phyloP scores from a whole-genome alignment of 192 early-diverging fungal species.

The Coemansia sp. region DNA sequence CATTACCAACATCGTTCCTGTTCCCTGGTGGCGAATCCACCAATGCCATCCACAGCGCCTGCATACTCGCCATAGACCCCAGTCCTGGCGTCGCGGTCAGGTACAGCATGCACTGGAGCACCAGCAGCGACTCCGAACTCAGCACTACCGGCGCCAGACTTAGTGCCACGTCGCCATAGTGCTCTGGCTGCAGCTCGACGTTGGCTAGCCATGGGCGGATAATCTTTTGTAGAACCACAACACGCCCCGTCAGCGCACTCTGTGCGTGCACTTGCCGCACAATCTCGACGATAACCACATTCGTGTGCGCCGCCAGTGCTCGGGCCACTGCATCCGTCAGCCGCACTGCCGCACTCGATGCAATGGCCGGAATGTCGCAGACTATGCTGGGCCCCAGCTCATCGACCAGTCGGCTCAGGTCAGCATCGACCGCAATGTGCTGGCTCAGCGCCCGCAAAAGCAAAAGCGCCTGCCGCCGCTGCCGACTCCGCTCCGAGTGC shows the following conservation, averaged over 20 bases:
- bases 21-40: slow-evolving; percentile 7
- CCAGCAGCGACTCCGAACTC: slow-evolving; percentile 30
- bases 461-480: slow-evolving; percentile 35
- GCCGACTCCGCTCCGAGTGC: slow-evolving; percentile 16
- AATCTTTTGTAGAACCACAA: slow-evolving; percentile 5
- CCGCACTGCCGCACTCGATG: slow-evolving; percentile 9
- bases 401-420: slow-evolving; percentile 19
- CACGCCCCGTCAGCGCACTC: slow-evolving; percentile 1
- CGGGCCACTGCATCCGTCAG: slow-evolving; percentile 17
- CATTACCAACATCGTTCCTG: background rate
- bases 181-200: slow-evolving; percentile 7
- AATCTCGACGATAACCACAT: slow-evolving; percentile 13
- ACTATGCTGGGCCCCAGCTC: slow-evolving; percentile 40
- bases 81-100: slow-evolving; percentile 15
- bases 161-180: background rate
- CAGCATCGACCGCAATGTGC: slow-evolving; percentile 9
- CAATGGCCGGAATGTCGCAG: slow-evolving; percentile 33
- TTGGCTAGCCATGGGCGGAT: slow-evolving; percentile 36
- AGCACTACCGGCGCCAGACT: slow-evolving; percentile 18
- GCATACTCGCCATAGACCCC: slow-evolving; percentile 17
- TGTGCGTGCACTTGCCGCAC: slow-evolving; percentile 38
- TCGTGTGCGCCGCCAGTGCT: slow-evolving; percentile 24
- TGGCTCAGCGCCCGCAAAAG: slow-evolving; percentile 28
- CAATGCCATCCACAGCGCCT: slow-evolving; percentile 34
- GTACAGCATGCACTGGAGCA: slow-evolving; percentile 42